Evolutionary conservation across 108 stramenopile species (phyloP).

Genomic region (Tribonema minus): DNA sequence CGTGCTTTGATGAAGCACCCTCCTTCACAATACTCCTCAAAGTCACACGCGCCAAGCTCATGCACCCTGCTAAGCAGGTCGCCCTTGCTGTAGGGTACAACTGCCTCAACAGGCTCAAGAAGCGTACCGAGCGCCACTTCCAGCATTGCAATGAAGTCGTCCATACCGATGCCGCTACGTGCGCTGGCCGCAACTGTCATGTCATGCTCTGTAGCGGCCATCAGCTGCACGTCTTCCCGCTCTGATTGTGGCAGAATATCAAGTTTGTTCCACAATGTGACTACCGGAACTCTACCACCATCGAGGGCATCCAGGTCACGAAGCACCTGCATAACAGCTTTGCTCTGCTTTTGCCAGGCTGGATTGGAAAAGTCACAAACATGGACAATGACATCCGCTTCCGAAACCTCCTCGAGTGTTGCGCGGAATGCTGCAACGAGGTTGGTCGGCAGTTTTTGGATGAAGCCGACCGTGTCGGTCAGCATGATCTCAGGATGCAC

Average conservation of each 20-base stretch:
- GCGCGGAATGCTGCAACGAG: slow-evolving; percentile 92
- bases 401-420: slow-evolving; percentile 81
- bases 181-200: slow-evolving; percentile 44
- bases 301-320: slow-evolving; percentile 30
- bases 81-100: slow-evolving; percentile 47
- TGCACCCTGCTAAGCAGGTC: slow-evolving; percentile 42
- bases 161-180: slow-evolving; percentile 33
- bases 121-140: slow-evolving; percentile 40
- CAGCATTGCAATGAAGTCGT: slow-evolving; percentile 22
- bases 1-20: slow-evolving; percentile 41
- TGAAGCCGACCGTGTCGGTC: slow-evolving; percentile 96
- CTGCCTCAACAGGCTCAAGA: slow-evolving; percentile 24
- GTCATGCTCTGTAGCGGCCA: background rate
- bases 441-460: slow-evolving; percentile 91
- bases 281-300: slow-evolving; percentile 28
- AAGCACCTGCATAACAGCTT: slow-evolving; percentile 30
- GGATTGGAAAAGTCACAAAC: slow-evolving; percentile 70
- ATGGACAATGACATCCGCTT: slow-evolving; percentile 85
- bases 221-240: background rate
- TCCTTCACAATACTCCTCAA: slow-evolving; percentile 9
- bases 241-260: slow-evolving; percentile 16
- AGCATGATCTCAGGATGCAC: slow-evolving; percentile 87
- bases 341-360: slow-evolving; percentile 36
- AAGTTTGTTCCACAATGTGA: slow-evolving; percentile 52
- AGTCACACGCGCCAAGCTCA: slow-evolving; percentile 39